These are phyloP conservation scores for Oryza australiensis DNA, from an alignment of 176 grass and related monocot genomes.

Conservation along the genomic window DNA sequence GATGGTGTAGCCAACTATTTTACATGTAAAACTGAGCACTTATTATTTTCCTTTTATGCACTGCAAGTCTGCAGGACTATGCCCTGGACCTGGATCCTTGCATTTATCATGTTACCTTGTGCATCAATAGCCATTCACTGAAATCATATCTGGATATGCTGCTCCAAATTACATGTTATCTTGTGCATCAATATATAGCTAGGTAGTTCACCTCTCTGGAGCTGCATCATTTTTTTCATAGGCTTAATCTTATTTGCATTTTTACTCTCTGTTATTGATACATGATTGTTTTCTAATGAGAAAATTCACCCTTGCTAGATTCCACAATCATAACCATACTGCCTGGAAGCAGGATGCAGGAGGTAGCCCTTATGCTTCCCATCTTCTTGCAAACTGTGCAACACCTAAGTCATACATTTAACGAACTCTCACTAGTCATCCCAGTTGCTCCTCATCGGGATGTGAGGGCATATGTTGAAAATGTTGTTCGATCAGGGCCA, in stretches of 20 bases:
- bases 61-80: conserved; percentile 8
- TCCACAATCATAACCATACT: conserved; percentile 75
- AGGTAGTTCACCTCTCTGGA: conserved; percentile 21
- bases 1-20: neutral
- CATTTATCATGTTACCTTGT: neutral
- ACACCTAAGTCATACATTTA: conserved; percentile 55
- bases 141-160: conserved; percentile 14
- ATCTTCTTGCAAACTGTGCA: conserved; percentile 66
- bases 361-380: conserved; percentile 85
- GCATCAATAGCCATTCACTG: conserved; percentile 10
- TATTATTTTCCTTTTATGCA: conserved; percentile 10
- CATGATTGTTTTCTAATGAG: conserved; percentile 36
- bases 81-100: neutral
- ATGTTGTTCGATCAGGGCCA: conserved; percentile 37
- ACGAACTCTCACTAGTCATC: conserved; percentile 71
- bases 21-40: neutral
- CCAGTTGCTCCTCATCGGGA: conserved; percentile 78
- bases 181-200: neutral
- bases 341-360: conserved; percentile 96
- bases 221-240: neutral
- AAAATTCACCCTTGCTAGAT: conserved; percentile 54
- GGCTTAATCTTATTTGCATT: conserved; percentile 4
- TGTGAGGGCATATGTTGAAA: conserved; percentile 66
- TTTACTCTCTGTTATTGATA: conserved; percentile 11
- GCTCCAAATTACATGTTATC: neutral